Evolutionary conservation across 1,139 yeast genomes (phyloP).

Genomic region (Hyphopichia pseudoburtonii): DNA sequence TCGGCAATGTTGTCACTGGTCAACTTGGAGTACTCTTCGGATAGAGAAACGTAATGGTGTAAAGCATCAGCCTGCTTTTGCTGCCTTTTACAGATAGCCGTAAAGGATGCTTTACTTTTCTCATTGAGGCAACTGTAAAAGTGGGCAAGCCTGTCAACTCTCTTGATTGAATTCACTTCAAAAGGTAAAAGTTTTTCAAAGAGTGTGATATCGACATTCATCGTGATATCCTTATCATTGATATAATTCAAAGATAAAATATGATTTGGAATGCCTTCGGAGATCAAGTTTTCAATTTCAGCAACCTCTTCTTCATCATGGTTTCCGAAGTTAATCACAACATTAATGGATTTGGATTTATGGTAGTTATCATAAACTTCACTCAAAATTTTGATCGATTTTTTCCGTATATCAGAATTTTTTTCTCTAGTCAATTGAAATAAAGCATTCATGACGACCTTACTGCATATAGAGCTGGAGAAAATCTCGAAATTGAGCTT

Average conservation of each 20-base stretch:
- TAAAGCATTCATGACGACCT: constrained; percentile 52
- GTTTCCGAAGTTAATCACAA: constrained; percentile 30
- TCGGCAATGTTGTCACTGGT: constrained; percentile 23
- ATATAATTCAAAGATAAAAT: constrained; percentile 71
- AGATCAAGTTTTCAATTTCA: constrained; percentile 36
- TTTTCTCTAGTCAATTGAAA: constrained; percentile 71
- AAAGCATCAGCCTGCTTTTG: constrained; percentile 52
- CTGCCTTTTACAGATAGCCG: constrained; percentile 70
- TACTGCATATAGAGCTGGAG: constrained; percentile 44
- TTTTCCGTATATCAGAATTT: constrained; percentile 61
- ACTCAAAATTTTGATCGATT: constrained; percentile 58
- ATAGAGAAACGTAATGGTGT: constrained; percentile 30
- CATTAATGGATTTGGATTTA: constrained; percentile 13
- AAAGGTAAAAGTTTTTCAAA: constrained; percentile 64
- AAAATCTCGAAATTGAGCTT: constrained; percentile 39
- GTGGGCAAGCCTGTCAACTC: constrained; percentile 56
- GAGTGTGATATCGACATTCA: constrained; percentile 62
- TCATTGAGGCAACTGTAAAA: constrained; percentile 52
- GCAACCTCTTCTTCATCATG: constrained; percentile 29
- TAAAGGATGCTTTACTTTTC: constrained; percentile 62
- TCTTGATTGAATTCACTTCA: constrained; percentile 36
- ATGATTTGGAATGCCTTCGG: constrained; percentile 59
- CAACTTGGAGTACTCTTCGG: constrained; percentile 32
- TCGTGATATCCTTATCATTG: constrained; percentile 67
- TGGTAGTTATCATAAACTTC: constrained; percentile 47